Base-by-base conservation (phyloP, 805 yeast genomes). In the Saturnispora ahearnii region DNA sequence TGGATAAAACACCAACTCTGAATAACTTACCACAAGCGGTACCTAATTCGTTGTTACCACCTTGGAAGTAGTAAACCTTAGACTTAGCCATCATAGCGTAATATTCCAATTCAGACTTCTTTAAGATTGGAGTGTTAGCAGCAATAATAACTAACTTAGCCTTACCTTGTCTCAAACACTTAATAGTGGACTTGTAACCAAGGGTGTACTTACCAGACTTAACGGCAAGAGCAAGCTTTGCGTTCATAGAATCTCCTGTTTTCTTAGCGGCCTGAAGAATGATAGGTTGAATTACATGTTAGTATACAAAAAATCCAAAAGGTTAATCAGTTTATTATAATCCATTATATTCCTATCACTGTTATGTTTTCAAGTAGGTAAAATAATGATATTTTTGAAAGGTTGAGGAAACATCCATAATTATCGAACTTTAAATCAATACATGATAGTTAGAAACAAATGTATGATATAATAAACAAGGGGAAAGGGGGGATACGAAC, bases 31-130 rank as follows among this genome's bases (percentile, higher is more conserved):
- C 99, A 79, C 96, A 91, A 66, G 96, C 96, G 67, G 99, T 93
- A 82, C 97, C 98, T 72, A 91, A 87, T 81, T 91, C 98, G 79
- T 91, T 91, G 96, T 91, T 91, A 76, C 96, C 95, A 82, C 97
- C 98, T 78, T 84, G 93, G 95, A 90, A 93, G 90, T 90, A 95
- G 93, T 91, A 90, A 62, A 83, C 84, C 70, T 81, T 81, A 73
- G 96, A 87, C 87, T 90, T 91, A 73, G 98, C 86, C 74, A 93
- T 85, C 99, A 93, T 91, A 71, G 98, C 97, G 88, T 93, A 93
- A 85, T 93, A 93, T 83, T 93, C 99, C 75, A 93, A 84, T 84
- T 93, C 99, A 65, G 98, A 88, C 82, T 93, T 91, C 85, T 98
- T 91, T 76, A 93, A 86, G 69, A 91, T 95, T 79, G 99, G 99